Percentiles rank a stretch among this genome's conserved stretches.
These are phyloP conservation scores for Ramichloridium luteum DNA, from an alignment of 2,329 filamentous ascomycete genomes.

Conservation along the genomic window DNA sequence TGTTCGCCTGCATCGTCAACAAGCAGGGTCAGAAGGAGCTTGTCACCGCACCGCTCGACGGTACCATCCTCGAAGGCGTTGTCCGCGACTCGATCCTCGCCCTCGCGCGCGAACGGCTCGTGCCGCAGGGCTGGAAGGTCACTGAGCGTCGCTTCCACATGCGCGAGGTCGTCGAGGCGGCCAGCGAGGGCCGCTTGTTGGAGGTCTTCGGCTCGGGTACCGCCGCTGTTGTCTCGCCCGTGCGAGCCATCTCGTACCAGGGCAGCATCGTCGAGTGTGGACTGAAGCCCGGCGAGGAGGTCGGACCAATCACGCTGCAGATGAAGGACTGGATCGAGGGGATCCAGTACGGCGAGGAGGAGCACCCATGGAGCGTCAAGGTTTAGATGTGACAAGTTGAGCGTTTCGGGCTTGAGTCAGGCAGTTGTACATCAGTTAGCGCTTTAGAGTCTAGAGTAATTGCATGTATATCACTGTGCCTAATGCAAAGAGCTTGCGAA, in stretches of 20 bases:
- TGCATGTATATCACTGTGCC: too few species aligned
- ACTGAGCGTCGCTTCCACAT: slow-evolving; percentile 88
- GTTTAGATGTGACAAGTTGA: too few species aligned
- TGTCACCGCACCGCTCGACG: slow-evolving; percentile 87
- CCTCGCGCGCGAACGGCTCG: slow-evolving; percentile 72
- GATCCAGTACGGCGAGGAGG: slow-evolving; percentile 88
- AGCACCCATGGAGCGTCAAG: slow-evolving; percentile 67
- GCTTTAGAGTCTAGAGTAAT: too few species aligned
- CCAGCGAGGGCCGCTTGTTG: slow-evolving; percentile 70
- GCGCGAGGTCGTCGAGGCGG: slow-evolving; percentile 68
- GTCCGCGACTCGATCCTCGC: slow-evolving; percentile 83
- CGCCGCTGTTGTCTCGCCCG: slow-evolving; percentile 83
- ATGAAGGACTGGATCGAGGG: slow-evolving; percentile 97
- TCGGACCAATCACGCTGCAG: slow-evolving; percentile 67
- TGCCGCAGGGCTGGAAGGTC: slow-evolving; percentile 76
- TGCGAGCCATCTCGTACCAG: slow-evolving; percentile 81
- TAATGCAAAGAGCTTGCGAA: too few species aligned
- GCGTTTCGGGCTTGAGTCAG: too few species aligned
- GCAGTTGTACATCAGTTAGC: too few species aligned
- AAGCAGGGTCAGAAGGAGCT: slow-evolving; percentile 87
- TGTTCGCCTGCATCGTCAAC: slow-evolving; percentile 78
- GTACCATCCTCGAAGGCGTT: slow-evolving; percentile 90
- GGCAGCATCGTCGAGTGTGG: slow-evolving; percentile 64
- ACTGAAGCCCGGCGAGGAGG: slow-evolving; percentile 67
- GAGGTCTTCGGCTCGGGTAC: slow-evolving; percentile 93